Percentiles rank a stretch among this genome's conserved stretches.
Evolutionary conservation across 202 grass and related monocot species (phyloP).

Genomic region (Schoenoplectus triqueter): DNA sequence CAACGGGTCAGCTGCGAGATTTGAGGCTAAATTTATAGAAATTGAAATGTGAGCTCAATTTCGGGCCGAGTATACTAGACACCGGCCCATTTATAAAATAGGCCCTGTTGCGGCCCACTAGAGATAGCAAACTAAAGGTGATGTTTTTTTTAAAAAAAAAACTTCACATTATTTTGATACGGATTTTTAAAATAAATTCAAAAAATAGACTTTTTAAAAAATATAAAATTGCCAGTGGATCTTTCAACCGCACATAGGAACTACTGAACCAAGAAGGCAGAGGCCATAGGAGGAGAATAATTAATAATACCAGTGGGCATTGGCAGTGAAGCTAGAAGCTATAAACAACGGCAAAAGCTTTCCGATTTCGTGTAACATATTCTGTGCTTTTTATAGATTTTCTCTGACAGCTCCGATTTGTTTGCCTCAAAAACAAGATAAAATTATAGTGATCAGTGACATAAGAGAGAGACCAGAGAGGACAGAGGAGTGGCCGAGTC

Average conservation of each 20-base stretch:
- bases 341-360: not conserved
- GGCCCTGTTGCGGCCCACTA: not conserved
- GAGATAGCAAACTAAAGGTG: not conserved
- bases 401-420: slow-evolving; percentile 28
- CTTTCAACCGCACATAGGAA: too few relatives aligned
- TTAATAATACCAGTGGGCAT: not conserved
- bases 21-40: too few relatives aligned
- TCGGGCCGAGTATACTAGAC: not conserved
- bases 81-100: not conserved
- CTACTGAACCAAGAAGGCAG: too few relatives aligned
- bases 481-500: not conserved
- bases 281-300: too few relatives aligned
- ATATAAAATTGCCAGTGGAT: too few relatives aligned
- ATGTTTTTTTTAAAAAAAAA: not conserved
- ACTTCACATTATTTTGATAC: too few relatives aligned
- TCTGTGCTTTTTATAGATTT: not conserved
- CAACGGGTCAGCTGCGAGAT: too few relatives aligned
- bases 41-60: too few relatives aligned
- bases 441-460: not conserved
- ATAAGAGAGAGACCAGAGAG: not conserved
- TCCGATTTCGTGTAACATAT: slow-evolving; percentile 28
- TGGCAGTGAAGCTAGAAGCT: slow-evolving; percentile 17
- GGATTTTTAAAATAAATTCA: too few relatives aligned
- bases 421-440: slow-evolving; percentile 5
- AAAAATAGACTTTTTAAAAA: too few relatives aligned